Evolutionary conservation across 2,329 filamentous ascomycete genomes (phyloP).

Genomic region (Furcasterigmium furcatum): DNA sequence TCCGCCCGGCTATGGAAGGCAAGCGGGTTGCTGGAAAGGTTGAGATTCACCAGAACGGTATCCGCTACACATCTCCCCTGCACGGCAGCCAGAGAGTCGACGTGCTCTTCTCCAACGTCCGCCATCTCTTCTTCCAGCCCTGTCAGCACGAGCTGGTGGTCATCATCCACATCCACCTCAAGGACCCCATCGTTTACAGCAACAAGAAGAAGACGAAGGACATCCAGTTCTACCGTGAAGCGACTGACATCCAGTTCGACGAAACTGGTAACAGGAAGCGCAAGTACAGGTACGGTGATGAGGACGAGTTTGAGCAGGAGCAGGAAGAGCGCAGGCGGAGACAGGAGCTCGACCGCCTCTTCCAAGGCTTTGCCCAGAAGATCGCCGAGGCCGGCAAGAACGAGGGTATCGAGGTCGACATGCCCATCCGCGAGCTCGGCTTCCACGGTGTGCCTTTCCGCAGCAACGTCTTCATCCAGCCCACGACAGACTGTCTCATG

Average conservation of each 20-base stretch:
- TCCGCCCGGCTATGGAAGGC: constrained; percentile 91
- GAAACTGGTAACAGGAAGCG: constrained; percentile 97
- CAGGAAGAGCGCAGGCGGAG: constrained; percentile 92
- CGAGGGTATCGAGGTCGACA: constrained; percentile 88
- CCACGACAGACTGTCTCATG: constrained; percentile 93
- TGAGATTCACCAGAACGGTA: constrained; percentile 98
- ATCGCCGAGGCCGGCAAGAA: constrained; percentile 93
- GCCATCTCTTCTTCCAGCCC: constrained; percentile 98
- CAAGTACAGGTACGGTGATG: constrained; percentile 95
- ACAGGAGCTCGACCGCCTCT: constrained; percentile 90
- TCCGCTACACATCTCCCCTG: constrained; percentile 84
- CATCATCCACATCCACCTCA: constrained; percentile 95
- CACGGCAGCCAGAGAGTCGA: constrained; percentile 83
- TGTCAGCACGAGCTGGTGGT: constrained; percentile 96
- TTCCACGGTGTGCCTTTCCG: constrained; percentile 97
- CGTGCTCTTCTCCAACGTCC: constrained; percentile 95
- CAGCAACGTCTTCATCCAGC: constrained; percentile 92
- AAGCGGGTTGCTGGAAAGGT: constrained; percentile 95
- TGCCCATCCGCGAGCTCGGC: constrained; percentile 92
- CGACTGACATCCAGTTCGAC: constrained; percentile 97
- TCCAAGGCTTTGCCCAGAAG: constrained; percentile 96
- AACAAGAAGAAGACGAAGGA: constrained; percentile 99
- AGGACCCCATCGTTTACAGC: constrained; percentile 96
- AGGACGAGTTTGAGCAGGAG: constrained; percentile 97
- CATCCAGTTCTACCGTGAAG: constrained; percentile 96